Base-by-base conservation (phyloP, 148 eudicot genomes). In the Hydrangea macrophylla region DNA sequence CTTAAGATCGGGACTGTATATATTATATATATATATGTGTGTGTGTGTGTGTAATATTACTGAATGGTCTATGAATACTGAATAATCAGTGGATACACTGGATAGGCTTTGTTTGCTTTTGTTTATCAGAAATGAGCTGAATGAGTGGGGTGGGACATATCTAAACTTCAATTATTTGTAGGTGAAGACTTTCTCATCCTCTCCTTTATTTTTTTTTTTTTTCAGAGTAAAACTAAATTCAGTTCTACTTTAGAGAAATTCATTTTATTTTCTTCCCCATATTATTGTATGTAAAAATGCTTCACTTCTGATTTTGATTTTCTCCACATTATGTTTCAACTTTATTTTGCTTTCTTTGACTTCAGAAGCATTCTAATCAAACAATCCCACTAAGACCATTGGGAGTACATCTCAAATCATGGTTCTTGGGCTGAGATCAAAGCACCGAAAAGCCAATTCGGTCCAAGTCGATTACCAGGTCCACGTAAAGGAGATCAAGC, bases 391-490 rank as follows among this genome's bases (percentile, higher is more conserved):
- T n/a, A 23, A 44, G 50, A 22, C 39, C 22, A 55, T 72, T 31
- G 23, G 10, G 55, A 50, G 36, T 17, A 36, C 11, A 25, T 71
- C 24, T 51, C 30, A 60, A 75, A 75, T 39, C 22, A 92, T 92
- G 98, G 96, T 88, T 67, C 79, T 92, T 39, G 92, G 96, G 31
- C 79, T 86, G 73, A 86, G 80, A 76, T 90, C 89, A 72, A 93
- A 90, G 72, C 72, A 72, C 58, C 67, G 72, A 64, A 88, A 85
- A 70, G 95, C 82, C 18, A 82, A 64, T 59, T 75, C 88, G 4
- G 70, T 86, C 28, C 90, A 86, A 76, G 84, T 90, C 28, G 88
- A 90, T 54, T 93, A 93, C 81, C 77, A 86, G 53, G 92, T 93
- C 35, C 78, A 77, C 69, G 80, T 93, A 37, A 67, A 79, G 9